Evolutionary conservation across 2,329 filamentous ascomycete species (phyloP).

Genomic region (Knoxdaviesia proteae): DNA sequence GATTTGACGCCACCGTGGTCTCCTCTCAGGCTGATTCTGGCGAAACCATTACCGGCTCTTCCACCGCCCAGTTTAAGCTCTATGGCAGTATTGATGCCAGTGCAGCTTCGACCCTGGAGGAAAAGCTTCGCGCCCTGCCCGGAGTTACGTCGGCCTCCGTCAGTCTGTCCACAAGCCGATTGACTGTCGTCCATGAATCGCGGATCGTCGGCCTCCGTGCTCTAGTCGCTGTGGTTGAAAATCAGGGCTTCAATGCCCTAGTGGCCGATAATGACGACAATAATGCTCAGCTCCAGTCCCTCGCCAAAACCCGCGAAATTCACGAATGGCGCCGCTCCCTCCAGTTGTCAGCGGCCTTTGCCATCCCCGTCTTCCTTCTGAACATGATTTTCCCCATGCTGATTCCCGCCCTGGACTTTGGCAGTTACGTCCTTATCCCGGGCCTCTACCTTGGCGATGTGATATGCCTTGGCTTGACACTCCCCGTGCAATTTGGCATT

Average conservation of each 20-base stretch:
- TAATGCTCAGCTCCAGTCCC: conserved; percentile 84
- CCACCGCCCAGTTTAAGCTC: conserved; percentile 59
- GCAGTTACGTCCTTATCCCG: conserved; percentile 39
- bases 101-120: conserved; percentile 53
- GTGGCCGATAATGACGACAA: conserved; percentile 87
- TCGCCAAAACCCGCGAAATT: conserved; percentile 92
- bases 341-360: conserved; percentile 55
- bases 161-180: conserved; percentile 50
- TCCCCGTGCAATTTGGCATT: conserved; percentile 91
- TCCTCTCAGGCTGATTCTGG: conserved; percentile 46
- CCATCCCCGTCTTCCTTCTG: conserved; percentile 74
- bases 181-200: conserved; percentile 54
- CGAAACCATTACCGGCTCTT: conserved; percentile 31
- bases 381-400: conserved; percentile 92
- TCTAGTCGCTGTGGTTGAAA: conserved; percentile 66
- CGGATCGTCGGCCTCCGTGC: conserved; percentile 55
- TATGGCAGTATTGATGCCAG: conserved; percentile 58
- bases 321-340: conserved; percentile 80
- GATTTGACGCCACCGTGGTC: conserved; percentile 70
- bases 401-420: conserved; percentile 56
- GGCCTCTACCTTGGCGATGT: conserved; percentile 81
- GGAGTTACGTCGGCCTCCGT: conserved; percentile 60
- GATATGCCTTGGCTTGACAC: conserved; percentile 62
- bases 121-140: conserved; percentile 37
- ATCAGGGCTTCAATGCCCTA: conserved; percentile 69